Evolutionary conservation across 1,139 yeast genomes (phyloP), one percentile per base, ranked within the genome.

Genomic region (Lipomyces yarrowii): DNA sequence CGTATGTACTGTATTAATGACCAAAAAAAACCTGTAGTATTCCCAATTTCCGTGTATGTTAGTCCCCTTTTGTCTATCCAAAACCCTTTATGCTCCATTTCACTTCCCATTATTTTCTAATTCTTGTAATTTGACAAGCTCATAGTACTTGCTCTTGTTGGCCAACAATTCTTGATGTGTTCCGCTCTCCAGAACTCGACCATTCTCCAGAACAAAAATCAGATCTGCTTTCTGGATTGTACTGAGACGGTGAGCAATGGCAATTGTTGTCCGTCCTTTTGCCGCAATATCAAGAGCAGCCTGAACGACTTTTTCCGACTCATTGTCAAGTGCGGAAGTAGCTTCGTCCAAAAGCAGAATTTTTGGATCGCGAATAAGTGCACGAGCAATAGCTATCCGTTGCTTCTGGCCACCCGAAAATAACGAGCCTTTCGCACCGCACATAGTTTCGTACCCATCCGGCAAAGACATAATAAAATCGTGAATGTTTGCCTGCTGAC

Each of bases 161-260:
- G 74, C 76, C 69, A 81, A 69, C 58, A 81, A 71, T 67, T 79
- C 76, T 58, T 71, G 70, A 67, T 81, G 84, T 15, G 79, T 79
- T 33, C 83, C 98, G 57, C 88, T 86, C 77, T 93, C 98, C 0
- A 87, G 87, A 61, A 93, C 86, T 48, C 78, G 78, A 3, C 97
- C 98, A 56, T 82, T 80, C 60, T 84, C 85, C 63, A 94, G 78
- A 8, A 93, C 98, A 64, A 94, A 90, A 63, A 93, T 83, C 72
- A 96, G 83, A 77, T 93, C 98, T 0, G 98, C 98, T 74, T 93
- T 90, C 52, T 96, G 91, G 46, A 93, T 90, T 0, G 97, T 92
- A 0, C 97, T 91, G 78, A 90, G 81, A 74, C 96, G 82, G 76
- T 90, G 96, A 0, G 96, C 96, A 71, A 90, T 88, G 2, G 94